Conservation (phyloP, 768 basidiomycete species). For the Tephrocybe sp. region DNA sequence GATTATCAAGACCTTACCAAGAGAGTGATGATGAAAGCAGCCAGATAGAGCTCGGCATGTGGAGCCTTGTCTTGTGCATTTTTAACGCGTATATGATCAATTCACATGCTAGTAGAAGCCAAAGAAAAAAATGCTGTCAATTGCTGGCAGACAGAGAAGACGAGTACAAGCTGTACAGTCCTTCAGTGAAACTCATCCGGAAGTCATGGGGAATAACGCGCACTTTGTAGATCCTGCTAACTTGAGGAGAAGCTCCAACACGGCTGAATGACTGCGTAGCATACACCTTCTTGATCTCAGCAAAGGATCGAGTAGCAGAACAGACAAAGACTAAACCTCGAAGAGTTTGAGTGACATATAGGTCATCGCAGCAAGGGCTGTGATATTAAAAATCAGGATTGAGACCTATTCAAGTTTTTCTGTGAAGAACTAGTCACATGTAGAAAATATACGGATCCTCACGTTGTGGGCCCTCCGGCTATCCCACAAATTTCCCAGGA, state of each 20-base stretch:
- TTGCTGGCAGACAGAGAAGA: conserved; percentile 47
- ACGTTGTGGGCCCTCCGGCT: conserved; percentile 33
- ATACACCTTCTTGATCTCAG: conserved; percentile 34
- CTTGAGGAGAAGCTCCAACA: conserved; percentile 43
- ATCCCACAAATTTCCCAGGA: conserved; percentile 44
- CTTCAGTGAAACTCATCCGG: neutral
- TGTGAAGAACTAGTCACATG: neutral
- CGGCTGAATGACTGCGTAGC: conserved; percentile 43
- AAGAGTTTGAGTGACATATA: conserved; percentile 41
- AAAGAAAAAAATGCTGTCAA: conserved; percentile 49
- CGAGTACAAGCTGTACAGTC: conserved; percentile 38
- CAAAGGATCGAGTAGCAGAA: neutral
- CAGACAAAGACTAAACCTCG: conserved; percentile 30
- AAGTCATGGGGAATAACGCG: neutral
- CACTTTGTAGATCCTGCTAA: conserved; percentile 50
- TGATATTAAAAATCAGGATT: conserved; percentile 35
- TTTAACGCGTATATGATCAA: conserved; percentile 41
- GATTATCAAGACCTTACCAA: conserved; percentile 31
- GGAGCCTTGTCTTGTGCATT: conserved; percentile 31
- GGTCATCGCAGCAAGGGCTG: conserved; percentile 33
- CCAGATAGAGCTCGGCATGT: conserved; percentile 37
- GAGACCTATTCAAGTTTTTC: conserved; percentile 34
- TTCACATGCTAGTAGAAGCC: conserved; percentile 46
- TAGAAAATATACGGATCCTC: conserved; percentile 14
- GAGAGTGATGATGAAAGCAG: conserved; percentile 35